phyloP scores from a whole-genome alignment of 2,329 filamentous ascomycete species.

The Didymella pomorum region DNA sequence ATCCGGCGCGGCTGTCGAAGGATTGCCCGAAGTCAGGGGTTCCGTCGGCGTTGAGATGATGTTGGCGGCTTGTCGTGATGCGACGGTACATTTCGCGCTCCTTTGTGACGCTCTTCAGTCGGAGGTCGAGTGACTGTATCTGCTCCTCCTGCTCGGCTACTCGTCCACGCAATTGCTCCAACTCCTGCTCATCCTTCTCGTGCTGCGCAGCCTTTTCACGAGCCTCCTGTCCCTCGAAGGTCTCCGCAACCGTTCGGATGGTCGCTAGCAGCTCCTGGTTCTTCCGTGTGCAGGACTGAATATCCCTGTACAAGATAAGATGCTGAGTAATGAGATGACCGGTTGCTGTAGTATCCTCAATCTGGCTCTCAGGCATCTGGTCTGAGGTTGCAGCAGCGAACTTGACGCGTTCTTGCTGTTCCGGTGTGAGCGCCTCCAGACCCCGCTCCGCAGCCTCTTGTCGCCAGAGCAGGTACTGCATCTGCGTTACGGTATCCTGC shows the following conservation, averaged over 20 bases:
- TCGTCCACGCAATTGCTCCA: slow-evolving; percentile 75
- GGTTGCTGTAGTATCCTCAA: slow-evolving; percentile 79
- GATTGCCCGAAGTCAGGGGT: slow-evolving; percentile 36
- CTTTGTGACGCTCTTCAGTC: slow-evolving; percentile 91
- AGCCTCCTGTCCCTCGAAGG: slow-evolving; percentile 91
- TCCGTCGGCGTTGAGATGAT: slow-evolving; percentile 60
- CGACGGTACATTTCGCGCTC: slow-evolving; percentile 98
- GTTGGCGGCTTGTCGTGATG: slow-evolving; percentile 81
- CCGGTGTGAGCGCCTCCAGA: slow-evolving; percentile 71
- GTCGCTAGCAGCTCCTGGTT: slow-evolving; percentile 85
- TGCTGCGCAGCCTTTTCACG: slow-evolving; percentile 64
- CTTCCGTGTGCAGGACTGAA: slow-evolving; percentile 84
- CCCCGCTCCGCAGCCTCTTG: slow-evolving; percentile 84
- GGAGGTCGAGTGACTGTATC: slow-evolving; percentile 79
- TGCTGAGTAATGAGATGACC: slow-evolving; percentile 89
- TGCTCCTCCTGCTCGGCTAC: slow-evolving; percentile 85
- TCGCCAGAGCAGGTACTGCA: slow-evolving; percentile 90
- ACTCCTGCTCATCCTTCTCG: slow-evolving; percentile 69
- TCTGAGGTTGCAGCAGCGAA: slow-evolving; percentile 71
- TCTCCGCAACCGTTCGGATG: slow-evolving; percentile 82
- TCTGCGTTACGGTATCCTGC: slow-evolving; percentile 86
- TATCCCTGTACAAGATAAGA: slow-evolving; percentile 86
- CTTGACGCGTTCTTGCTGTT: slow-evolving; percentile 78
- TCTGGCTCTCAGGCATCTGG: slow-evolving; percentile 70
- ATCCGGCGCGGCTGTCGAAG: slow-evolving; percentile 24